phyloP scores from a whole-genome alignment of 164 flowering plant genomes.

The Pachysandra terminalis region DNA sequence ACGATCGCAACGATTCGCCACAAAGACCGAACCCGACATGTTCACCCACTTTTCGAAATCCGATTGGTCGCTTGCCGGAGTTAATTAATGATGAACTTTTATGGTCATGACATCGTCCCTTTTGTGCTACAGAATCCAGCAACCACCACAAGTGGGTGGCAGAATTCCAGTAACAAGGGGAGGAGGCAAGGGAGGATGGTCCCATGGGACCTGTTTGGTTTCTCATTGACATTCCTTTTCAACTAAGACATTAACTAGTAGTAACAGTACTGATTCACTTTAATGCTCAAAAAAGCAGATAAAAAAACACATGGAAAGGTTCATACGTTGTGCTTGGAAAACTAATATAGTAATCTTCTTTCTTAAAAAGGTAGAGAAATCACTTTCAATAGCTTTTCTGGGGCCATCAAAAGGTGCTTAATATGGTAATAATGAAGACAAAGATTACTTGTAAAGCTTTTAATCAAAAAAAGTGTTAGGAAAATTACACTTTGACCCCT shows the following conservation, averaged over 20 bases:
- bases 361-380: constrained; percentile 1
- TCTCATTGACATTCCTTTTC: not conserved
- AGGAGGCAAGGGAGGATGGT: constrained; percentile 29
- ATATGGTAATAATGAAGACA: not conserved
- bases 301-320: constrained; percentile 13
- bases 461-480: too few species aligned
- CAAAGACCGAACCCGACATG: constrained; percentile 15
- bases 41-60: constrained; percentile 9
- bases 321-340: not conserved
- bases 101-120: not conserved
- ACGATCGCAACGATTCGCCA: constrained; percentile 8
- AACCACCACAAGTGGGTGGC: constrained; percentile 3
- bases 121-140: not conserved
- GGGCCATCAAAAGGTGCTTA: constrained; percentile 1
- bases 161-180: constrained; percentile 30
- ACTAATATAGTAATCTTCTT: not conserved
- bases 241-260: too few species aligned
- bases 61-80: not conserved
- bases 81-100: not conserved
- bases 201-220: constrained; percentile 2
- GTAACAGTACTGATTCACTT: not conserved
- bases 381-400: constrained; percentile 27
- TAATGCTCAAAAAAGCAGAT: not conserved
- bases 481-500: too few species aligned
- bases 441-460: too few species aligned